Conservation (phyloP, 2,329 filamentous ascomycete genomes). For the Aspergillus spinulosporus region DNA sequence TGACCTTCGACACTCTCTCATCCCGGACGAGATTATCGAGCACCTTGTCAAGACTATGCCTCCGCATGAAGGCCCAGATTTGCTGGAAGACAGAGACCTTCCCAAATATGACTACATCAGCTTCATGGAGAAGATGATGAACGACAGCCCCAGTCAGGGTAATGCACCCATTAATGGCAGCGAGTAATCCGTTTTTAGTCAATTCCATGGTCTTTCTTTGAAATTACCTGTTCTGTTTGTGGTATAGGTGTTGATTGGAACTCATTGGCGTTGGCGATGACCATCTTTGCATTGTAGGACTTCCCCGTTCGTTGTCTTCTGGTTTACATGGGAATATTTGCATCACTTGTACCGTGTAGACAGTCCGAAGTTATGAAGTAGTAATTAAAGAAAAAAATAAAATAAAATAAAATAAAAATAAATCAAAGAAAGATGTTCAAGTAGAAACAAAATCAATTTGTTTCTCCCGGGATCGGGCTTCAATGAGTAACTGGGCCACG, state of each 20-base stretch:
- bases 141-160: constrained; percentile 35
- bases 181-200: constrained; percentile 11
- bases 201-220: constrained; percentile 4
- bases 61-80: constrained; percentile 76
- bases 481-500: constrained; percentile 1
- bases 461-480: not conserved
- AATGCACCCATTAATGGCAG: constrained; percentile 24
- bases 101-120: constrained; percentile 94
- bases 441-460: not conserved
- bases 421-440: not conserved
- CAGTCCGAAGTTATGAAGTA: not conserved
- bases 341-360: not conserved
- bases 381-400: not conserved
- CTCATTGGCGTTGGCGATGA: constrained; percentile 24
- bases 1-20: constrained; percentile 89
- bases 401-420: too few relatives aligned
- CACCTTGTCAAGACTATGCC: constrained; percentile 88
- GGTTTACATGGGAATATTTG: constrained; percentile 6
- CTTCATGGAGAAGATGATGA: constrained; percentile 90
- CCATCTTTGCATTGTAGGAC: constrained; percentile 33
- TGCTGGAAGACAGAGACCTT: constrained; percentile 78
- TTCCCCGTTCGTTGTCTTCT: constrained; percentile 22
- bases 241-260: constrained; percentile 29
- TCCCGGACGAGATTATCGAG: constrained; percentile 96
- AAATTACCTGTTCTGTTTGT: constrained; percentile 19